A percentile compares a stretch with the other conserved stretches of the same genome.
These are phyloP conservation scores for Malassezia cuniculi DNA, from an alignment of 1,284 basidiomycete species.

Conservation along the genomic window DNA sequence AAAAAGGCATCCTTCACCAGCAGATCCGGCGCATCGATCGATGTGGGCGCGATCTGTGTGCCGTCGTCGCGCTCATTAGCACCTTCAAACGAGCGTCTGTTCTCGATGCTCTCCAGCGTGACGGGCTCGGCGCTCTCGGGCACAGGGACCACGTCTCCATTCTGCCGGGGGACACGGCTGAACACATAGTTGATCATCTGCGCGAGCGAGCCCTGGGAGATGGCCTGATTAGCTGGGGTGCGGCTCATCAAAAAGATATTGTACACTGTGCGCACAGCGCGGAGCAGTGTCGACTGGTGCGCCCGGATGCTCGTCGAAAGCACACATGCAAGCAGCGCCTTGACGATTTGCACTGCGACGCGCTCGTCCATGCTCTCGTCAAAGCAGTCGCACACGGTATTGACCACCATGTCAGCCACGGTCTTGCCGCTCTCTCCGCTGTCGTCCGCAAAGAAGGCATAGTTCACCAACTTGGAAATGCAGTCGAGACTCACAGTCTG, in stretches of 20 bases:
- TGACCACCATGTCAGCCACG: slow-evolving; percentile 39
- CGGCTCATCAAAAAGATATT: slow-evolving; percentile 42
- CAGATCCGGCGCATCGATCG: slow-evolving; percentile 37
- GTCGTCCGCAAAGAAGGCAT: slow-evolving; percentile 43
- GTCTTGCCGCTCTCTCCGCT: slow-evolving; percentile 19
- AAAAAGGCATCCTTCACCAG: slow-evolving; percentile 45
- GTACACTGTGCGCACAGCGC: slow-evolving; percentile 48
- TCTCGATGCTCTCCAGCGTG: slow-evolving; percentile 34
- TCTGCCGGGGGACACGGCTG: slow-evolving; percentile 25
- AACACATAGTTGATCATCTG: slow-evolving; percentile 44
- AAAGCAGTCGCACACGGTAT: slow-evolving; percentile 41
- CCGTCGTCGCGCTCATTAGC: slow-evolving; percentile 33
- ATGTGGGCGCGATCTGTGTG: slow-evolving; percentile 14
- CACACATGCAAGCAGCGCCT: slow-evolving; percentile 41
- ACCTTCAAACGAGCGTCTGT: slow-evolving; percentile 38
- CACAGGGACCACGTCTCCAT: slow-evolving; percentile 4
- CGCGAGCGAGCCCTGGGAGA: slow-evolving; percentile 40
- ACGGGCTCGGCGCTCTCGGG: slow-evolving; percentile 14
- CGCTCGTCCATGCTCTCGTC: slow-evolving; percentile 37
- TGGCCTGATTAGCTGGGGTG: slow-evolving; percentile 36
- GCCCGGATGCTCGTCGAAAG: slow-evolving; percentile 36
- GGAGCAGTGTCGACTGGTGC: slow-evolving; percentile 40
- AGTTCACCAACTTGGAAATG: slow-evolving; percentile 43
- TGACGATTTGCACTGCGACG: slow-evolving; percentile 41
- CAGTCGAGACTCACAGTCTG: slow-evolving; percentile 39